Base-by-base conservation (phyloP, 2,329 filamentous ascomycete species). In the Talaromyces atroroseus region DNA sequence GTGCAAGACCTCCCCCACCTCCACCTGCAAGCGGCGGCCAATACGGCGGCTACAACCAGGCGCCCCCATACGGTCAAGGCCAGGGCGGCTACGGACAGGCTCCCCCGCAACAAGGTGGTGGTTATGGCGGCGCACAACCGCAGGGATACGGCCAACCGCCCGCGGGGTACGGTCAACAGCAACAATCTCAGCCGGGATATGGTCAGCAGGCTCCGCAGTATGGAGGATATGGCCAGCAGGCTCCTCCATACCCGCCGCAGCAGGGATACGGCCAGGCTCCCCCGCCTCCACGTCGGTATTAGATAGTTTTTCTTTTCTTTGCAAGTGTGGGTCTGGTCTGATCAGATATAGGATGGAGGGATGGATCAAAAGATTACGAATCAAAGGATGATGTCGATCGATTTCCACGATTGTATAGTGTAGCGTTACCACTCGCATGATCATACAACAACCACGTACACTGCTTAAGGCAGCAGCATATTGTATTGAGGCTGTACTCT, bases 11-110 rank as follows among this genome's bases (percentile, higher is more conserved):
- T 18, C 67, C 71, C 54, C 65, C 68, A 29, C 65, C 68, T 26
- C 65, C 69, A 8, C 48, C 57, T 21, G 51, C 34, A 23, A n/a
- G n/a, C n/a, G 45, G 44, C 34, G 71, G 72, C 20, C 69, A 70
- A 44, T 74, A 74, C 55, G 71, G 73, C 18, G 47, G 58, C 14
- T 57, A 57, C 18, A 44, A 50, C 16, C 58, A 56, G 42, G n/a
- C 47, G 18, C 56, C 32, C 1, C 49, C 45, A 4, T 48, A 59
- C 47, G 59, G 52, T 38, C 49, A 57, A 29, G 24, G 29, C 5
- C 53, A 42, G 12, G 58, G 50, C 2, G 49, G 55, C 0, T 49
- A 56, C 23, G 52, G 52, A 20, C 48, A 55, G n/a, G 52, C 56
- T 36, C 36, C 44, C 24, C 52, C 50, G 26, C 46, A 56, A 20